Conservation (phyloP, 2,329 filamentous ascomycete species). For the Hortaea werneckii region DNA sequence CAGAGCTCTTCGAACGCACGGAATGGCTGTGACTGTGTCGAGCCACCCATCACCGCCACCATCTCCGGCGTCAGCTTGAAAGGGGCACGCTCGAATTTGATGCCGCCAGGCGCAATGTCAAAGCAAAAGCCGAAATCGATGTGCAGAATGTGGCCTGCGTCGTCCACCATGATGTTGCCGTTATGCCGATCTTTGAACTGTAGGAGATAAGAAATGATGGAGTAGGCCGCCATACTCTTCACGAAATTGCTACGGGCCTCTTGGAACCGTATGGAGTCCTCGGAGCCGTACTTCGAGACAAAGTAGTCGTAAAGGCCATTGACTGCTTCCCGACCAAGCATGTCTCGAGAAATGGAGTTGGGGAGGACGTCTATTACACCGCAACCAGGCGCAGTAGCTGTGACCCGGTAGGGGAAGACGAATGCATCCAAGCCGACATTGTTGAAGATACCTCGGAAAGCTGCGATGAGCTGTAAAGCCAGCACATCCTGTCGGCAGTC, state of each 20-base stretch:
- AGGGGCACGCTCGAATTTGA: constrained; percentile 93
- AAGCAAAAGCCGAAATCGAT: constrained; percentile 99
- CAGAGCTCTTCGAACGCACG: constrained; percentile 94
- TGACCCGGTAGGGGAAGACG: constrained; percentile 94
- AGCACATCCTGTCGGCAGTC: constrained; percentile 96
- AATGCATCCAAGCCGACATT: constrained; percentile 90
- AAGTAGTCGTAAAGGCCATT: constrained; percentile 99
- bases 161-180: constrained; percentile 99
- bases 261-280: constrained; percentile 90
- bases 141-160: constrained; percentile 91
- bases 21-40: constrained; percentile 73
- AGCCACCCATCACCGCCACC: constrained; percentile 96
- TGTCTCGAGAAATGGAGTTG: constrained; percentile 95
- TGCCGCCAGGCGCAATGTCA: constrained; percentile 92
- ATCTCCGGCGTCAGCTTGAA: constrained; percentile 98
- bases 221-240: constrained; percentile 98
- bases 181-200: constrained; percentile 99
- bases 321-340: constrained; percentile 94
- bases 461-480: constrained; percentile 93
- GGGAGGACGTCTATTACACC: constrained; percentile 97
- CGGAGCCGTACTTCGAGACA: constrained; percentile 90
- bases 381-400: constrained; percentile 90
- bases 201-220: constrained; percentile 87
- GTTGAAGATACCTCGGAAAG: constrained; percentile 95
- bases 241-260: constrained; percentile 94